Evolutionary conservation across 179 eudicot species (phyloP).

Genomic region (Sideroxylon spinosum): DNA sequence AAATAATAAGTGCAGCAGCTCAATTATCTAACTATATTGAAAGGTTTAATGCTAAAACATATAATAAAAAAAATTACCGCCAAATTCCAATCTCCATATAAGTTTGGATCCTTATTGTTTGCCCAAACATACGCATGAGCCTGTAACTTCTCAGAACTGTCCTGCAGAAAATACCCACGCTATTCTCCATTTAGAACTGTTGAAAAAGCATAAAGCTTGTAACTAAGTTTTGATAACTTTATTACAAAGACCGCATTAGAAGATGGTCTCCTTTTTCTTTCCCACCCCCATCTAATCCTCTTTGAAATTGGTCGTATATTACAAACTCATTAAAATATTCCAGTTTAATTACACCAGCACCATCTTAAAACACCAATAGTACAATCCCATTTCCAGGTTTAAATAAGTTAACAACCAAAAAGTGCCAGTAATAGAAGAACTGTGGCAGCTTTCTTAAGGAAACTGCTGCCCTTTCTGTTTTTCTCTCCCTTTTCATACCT

Average conservation of each 20-base stretch:
- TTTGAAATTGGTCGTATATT: not conserved
- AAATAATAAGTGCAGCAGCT: not conserved
- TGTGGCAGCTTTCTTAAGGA: not conserved
- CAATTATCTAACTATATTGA: not conserved
- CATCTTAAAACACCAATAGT: not conserved
- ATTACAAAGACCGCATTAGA: not conserved
- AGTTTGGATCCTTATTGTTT: constrained; percentile 54
- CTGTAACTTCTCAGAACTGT: constrained; percentile 48
- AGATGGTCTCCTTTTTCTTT: too few species aligned
- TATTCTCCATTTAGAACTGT: not conserved
- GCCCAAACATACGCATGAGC: constrained; percentile 74
- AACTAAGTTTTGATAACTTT: too few species aligned
- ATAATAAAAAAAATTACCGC: constrained; percentile 40
- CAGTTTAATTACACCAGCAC: not conserved
- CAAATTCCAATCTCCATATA: constrained; percentile 82
- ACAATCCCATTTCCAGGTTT: not conserved
- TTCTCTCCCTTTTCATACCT: not conserved
- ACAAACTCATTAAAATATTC: not conserved
- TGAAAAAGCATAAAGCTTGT: not conserved
- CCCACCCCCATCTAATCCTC: not conserved
- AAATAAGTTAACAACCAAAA: not conserved
- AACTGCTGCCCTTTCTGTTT: not conserved
- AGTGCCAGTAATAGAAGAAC: not conserved
- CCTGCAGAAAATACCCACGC: constrained; percentile 39
- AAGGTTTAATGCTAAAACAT: not conserved